Evolutionary conservation across 805 yeast species (phyloP).

Genomic region (Metschnikowia kunwiensis): DNA sequence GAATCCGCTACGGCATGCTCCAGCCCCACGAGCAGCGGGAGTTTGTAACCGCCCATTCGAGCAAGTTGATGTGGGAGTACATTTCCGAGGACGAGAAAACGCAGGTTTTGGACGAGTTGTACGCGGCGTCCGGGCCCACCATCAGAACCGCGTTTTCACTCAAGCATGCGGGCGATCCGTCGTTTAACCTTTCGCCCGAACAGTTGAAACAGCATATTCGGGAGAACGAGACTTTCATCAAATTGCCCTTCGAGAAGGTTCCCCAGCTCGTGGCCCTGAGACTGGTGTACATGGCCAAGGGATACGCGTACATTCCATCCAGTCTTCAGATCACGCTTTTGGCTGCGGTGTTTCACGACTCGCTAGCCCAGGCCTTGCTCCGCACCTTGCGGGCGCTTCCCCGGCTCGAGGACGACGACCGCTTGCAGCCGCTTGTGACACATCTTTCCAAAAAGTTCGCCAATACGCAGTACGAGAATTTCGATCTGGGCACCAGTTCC

Average conservation of each 20-base stretch:
- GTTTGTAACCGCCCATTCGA: constrained; percentile 53
- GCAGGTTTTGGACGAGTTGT: constrained; percentile 46
- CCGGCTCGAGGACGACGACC: constrained; percentile 84
- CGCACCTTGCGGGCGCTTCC: constrained; percentile 77
- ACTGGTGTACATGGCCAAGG: constrained; percentile 60
- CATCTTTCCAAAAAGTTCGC: constrained; percentile 61
- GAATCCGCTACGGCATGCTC: constrained; percentile 63
- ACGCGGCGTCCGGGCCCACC: constrained; percentile 50
- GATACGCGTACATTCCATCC: constrained; percentile 83
- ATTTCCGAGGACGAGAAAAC: constrained; percentile 62
- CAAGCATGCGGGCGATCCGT: constrained; percentile 27
- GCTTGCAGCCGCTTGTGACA: constrained; percentile 78
- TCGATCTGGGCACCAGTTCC: constrained; percentile 31
- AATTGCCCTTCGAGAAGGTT: constrained; percentile 84
- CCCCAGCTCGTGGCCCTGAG: constrained; percentile 74
- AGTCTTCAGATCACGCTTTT: constrained; percentile 72
- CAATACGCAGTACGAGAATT: constrained; percentile 52
- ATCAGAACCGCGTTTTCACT: constrained; percentile 37
- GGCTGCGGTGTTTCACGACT: constrained; percentile 60
- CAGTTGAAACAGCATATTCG: constrained; percentile 50
- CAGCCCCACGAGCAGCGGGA: constrained; percentile 64
- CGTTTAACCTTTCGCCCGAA: constrained; percentile 42
- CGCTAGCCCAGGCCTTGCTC: constrained; percentile 50
- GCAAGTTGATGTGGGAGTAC: constrained; percentile 70
- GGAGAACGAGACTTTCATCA: constrained; percentile 62